Conservation (phyloP, 768 basidiomycete species). For the Lactarius evosmus region DNA sequence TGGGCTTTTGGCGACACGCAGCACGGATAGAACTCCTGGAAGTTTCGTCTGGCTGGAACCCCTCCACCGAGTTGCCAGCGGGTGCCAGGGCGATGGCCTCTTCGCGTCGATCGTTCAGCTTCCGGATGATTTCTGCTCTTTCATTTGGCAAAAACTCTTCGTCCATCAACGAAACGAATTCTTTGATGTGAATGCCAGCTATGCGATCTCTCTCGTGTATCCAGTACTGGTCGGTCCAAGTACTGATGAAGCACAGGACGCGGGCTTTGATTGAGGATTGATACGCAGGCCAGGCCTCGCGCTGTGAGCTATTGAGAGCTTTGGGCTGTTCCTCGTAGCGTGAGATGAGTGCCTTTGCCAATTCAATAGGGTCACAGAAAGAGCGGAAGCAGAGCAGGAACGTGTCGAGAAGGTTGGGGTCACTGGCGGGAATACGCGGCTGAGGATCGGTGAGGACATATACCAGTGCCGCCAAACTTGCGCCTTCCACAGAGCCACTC, state of each 20-base stretch:
- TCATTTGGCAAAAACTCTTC: background rate
- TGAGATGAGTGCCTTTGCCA: constrained; percentile 17
- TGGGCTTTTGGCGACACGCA: constrained; percentile 14
- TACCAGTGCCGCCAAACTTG: constrained; percentile 15
- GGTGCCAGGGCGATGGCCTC: constrained; percentile 13
- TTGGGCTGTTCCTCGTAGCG: constrained; percentile 17
- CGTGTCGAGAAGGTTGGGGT: constrained; percentile 1
- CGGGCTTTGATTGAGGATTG: constrained; percentile 7
- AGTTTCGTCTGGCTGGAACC: background rate
- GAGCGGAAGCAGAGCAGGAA: constrained; percentile 20
- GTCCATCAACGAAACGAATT: background rate
- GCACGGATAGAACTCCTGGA: background rate
- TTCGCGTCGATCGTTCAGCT: constrained; percentile 12
- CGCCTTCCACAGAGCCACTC: constrained; percentile 5
- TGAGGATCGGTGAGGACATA: constrained; percentile 21
- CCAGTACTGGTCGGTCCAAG: constrained; percentile 22
- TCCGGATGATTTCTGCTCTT: constrained; percentile 10
- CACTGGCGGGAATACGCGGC: background rate
- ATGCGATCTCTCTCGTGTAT: constrained; percentile 14
- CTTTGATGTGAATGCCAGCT: constrained; percentile 22
- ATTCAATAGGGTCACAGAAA: constrained; percentile 15
- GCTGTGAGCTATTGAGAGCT: constrained; percentile 8
- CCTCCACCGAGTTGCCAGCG: background rate
- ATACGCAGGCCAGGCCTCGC: constrained; percentile 13
- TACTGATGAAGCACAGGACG: constrained; percentile 16